Evolutionary conservation across 257 asterid species (phyloP), one percentile per base, ranked within the genome.

Genomic region (Buddleja alternifolia): DNA sequence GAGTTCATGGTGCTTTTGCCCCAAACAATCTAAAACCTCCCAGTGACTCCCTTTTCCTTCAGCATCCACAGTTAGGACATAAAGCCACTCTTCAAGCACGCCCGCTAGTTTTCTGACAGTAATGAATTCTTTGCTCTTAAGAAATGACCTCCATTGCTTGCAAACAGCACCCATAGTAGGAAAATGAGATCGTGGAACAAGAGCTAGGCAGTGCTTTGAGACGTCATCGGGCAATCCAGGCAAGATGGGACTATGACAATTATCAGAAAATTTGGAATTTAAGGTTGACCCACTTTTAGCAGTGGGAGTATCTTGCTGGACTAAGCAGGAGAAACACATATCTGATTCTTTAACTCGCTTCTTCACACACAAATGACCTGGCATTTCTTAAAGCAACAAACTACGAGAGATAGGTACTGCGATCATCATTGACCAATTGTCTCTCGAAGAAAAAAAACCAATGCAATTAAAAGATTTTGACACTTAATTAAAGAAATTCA

Each of bases 211-310:
- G 70, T 81, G 75, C 74, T 83, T 90, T n/a, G 95, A 83, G 25
- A 93, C 90, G 67, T 88, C 97, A 74, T 93, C 96, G 15, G 95
- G 93, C 78, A 90, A 81, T 56, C 95, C 97, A 70, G 93, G 92
- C 81, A 90, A 81, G 73, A 90, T 76, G 25, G 88, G 80, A 69
- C 72, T 34, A 62, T 67, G 2, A 17, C 29, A 67, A 62, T 74
- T 83, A 78, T 75, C 71, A 42, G 66, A 52, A 25, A 73, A 69
- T 51, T 72, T 67, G 24, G 77, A 77, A 77, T 55, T 70, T 55
- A 81, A 79, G 34, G 17, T 39, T 19, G 62, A 58, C 24, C 57
- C 50, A 67, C 73, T 76, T 80, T 83, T 75, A 29, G 72, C 34
- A 6, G 76, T 69, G 59, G 61, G 75, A 66, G 69, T 37, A 16